Base-by-base conservation (phyloP, 352 stramenopile species). In the Phytophthora kernoviae region DNA sequence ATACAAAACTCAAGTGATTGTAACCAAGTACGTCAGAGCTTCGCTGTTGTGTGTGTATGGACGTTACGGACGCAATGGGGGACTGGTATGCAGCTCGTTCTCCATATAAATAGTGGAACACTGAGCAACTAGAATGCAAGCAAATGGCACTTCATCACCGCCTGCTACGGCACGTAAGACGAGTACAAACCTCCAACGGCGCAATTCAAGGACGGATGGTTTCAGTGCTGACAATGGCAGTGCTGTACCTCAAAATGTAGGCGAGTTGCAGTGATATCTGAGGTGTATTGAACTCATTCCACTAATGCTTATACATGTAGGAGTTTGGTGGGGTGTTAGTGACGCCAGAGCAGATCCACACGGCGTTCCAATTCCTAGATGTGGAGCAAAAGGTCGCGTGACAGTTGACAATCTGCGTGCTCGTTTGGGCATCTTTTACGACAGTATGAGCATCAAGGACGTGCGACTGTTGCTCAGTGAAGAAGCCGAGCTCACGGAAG, bases 311-410 rank as follows among this genome's bases (percentile, higher is more conserved):
- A 30, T 24, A 15, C 4, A 14, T 14, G 22, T 34, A 96, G 70
- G 77, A 86, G 18, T 84, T 90, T 33, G 89, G 90, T 36, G 90
- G 90, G 4, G 83, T 97, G 26, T 57, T 94, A 12, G 78, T 97
- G 22, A 93, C 81, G 14, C 76, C 84, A 0, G 83, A 95, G 30
- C 88, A 97, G 68, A 91, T 97, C 39, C 77, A 72, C 36, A 60
- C 70, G 18, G 90, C 87, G 32, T 97, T 97, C 71, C 76, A 96
- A 54, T 96, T 97, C 63, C 85, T 97, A 12, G 91, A 97, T 69
- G 57, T 94, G 8, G 87, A 97, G 39, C 74, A 77, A 40, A 82
- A 45, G 75, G 86, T 22, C 73, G 75, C 30, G 84, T 97, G 45
- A 96, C 87, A 22, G 54, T 91, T n/a, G 71, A 83, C 4, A 94